These are phyloP conservation scores for Dalbergia oliveri DNA, from an alignment of 306 rosid genomes.

Conservation along the genomic window DNA sequence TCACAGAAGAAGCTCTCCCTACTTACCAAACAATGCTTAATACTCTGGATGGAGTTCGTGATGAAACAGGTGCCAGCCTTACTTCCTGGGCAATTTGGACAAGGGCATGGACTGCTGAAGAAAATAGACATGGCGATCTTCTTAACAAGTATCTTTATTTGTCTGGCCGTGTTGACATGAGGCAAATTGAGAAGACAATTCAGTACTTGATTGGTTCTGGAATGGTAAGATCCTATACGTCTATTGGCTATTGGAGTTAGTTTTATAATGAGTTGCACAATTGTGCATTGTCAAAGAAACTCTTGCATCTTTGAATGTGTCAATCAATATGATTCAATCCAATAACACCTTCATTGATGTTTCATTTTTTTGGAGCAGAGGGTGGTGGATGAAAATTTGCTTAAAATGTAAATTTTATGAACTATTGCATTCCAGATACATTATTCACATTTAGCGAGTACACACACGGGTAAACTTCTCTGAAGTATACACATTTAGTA, in stretches of 20 bases:
- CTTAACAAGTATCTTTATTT: constrained; percentile 94
- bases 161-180: constrained; percentile 90
- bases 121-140: constrained; percentile 93
- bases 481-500: too few relatives aligned
- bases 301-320: not conserved
- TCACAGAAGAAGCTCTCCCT: constrained; percentile 95
- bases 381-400: too few relatives aligned
- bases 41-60: constrained; percentile 89
- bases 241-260: constrained; percentile 21
- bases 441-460: not conserved
- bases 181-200: constrained; percentile 90
- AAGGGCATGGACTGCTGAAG: constrained; percentile 99
- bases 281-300: not conserved
- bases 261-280: constrained; percentile 29
- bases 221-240: constrained; percentile 66
- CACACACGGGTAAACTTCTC: too few relatives aligned
- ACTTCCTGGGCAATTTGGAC: constrained; percentile 94
- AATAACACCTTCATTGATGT: too few relatives aligned
- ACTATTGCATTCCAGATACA: not conserved
- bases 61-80: constrained; percentile 94
- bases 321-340: constrained; percentile 22
- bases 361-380: too few relatives aligned
- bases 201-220: constrained; percentile 93
- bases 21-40: constrained; percentile 95
- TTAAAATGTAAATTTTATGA: too few relatives aligned